Evolutionary conservation across 257 asterid species (phyloP).

Genomic region (Przewalskia tangutica): DNA sequence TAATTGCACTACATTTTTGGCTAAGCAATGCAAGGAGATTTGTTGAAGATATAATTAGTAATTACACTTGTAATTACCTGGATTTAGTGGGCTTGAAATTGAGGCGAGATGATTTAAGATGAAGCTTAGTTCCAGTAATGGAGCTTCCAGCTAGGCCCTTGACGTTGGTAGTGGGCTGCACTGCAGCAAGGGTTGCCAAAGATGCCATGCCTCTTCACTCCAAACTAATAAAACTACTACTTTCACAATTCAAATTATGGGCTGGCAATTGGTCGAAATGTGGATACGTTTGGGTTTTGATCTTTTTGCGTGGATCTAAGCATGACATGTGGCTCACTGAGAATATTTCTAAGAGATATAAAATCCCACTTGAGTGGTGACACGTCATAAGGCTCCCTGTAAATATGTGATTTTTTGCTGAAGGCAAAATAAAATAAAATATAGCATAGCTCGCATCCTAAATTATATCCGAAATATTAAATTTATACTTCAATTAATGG

Average conservation of each 20-base stretch:
- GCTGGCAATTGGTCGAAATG: slow-evolving; percentile 10
- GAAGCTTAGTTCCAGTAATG: slow-evolving; percentile 66
- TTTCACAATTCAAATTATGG: background rate
- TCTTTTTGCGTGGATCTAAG: slow-evolving; percentile 22
- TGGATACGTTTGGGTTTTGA: background rate
- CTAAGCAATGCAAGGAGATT: background rate
- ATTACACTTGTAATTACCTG: slow-evolving; percentile 23
- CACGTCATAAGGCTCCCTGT: slow-evolving; percentile 18
- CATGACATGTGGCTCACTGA: slow-evolving; percentile 38
- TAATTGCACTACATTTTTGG: background rate
- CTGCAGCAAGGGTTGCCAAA: slow-evolving; percentile 51
- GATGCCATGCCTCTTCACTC: slow-evolving; percentile 47
- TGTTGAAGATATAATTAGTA: background rate
- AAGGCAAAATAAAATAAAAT: background rate
- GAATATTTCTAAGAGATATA: slow-evolving; percentile 15
- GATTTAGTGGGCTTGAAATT: slow-evolving; percentile 38
- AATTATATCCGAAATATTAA: too few relatives aligned
- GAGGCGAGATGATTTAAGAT: slow-evolving; percentile 45
- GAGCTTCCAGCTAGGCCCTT: slow-evolving; percentile 92
- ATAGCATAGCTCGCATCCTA: too few relatives aligned
- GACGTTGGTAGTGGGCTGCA: slow-evolving; percentile 41
- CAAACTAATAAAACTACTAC: slow-evolving; percentile 10
- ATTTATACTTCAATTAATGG: too few relatives aligned
- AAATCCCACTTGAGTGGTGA: slow-evolving; percentile 22
- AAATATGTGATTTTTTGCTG: background rate